Percentiles rank a stretch among this genome's conserved stretches.
Evolutionary conservation across 2,329 filamentous ascomycete genomes (phyloP).

Genomic region (Calonectria fujianensis): DNA sequence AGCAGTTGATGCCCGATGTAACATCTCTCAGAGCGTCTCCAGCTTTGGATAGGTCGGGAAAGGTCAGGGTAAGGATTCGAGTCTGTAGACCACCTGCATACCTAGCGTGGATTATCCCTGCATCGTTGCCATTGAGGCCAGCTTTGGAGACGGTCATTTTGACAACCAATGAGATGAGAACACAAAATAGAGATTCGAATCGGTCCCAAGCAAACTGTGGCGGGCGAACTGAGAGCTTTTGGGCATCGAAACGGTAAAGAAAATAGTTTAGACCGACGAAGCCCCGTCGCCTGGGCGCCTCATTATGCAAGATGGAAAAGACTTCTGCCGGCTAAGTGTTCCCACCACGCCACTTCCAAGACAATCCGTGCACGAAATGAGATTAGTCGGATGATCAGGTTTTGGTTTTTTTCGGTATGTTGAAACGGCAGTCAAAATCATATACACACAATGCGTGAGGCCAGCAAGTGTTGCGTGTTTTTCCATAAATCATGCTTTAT

Average conservation of each 20-base stretch:
- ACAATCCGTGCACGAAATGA: not conserved
- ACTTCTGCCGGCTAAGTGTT: constrained; percentile 23
- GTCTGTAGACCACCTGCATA: constrained; percentile 13
- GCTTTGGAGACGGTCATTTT: constrained; percentile 5
- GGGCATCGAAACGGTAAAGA: constrained; percentile 5
- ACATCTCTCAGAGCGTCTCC: not conserved
- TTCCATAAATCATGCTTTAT: not conserved
- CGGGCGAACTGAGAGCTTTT: not conserved
- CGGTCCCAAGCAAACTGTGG: not conserved
- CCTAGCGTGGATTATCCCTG: not conserved
- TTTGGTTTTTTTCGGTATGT: not conserved
- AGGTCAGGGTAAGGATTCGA: constrained; percentile 23
- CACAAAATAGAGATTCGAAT: not conserved
- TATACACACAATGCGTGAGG: not conserved
- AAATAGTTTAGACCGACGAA: not conserved
- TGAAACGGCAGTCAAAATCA: not conserved
- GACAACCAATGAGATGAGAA: not conserved
- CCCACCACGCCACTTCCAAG: not conserved
- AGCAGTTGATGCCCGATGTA: constrained; percentile 15
- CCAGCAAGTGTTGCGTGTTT: not conserved
- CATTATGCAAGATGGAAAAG: constrained; percentile 27
- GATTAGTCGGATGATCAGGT: not conserved
- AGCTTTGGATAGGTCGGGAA: constrained; percentile 14
- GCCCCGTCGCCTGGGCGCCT: not conserved
- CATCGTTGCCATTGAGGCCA: not conserved